phyloP scores from a whole-genome alignment of 768 basidiomycete species.

The Gloeopeniophorella convolvens region DNA sequence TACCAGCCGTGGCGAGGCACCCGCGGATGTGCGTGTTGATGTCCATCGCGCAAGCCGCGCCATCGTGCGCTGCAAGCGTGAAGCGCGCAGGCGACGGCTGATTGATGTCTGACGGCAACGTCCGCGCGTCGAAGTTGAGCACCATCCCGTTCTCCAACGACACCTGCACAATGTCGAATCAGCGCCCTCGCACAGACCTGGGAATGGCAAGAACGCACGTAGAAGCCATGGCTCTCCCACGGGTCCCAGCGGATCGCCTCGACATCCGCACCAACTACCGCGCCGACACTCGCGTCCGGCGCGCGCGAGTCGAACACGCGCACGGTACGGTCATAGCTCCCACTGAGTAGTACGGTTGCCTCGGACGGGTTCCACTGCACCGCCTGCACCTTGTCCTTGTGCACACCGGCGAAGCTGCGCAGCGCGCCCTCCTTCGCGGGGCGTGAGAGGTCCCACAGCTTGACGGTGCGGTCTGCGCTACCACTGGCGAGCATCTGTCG shows the following conservation, averaged over 20 bases:
- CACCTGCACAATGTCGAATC: constrained; percentile 44
- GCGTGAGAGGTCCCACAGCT: constrained; percentile 91
- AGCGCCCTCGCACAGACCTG: not conserved
- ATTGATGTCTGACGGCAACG: constrained; percentile 63
- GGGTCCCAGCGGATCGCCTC: constrained; percentile 96
- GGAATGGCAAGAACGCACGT: constrained; percentile 44
- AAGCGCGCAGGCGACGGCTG: constrained; percentile 67
- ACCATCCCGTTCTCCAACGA: constrained; percentile 93
- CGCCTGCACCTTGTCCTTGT: constrained; percentile 92
- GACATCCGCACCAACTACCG: constrained; percentile 83
- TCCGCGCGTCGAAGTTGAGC: constrained; percentile 86
- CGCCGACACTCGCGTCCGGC: constrained; percentile 76
- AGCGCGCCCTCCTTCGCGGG: constrained; percentile 61
- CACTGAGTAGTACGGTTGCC: constrained; percentile 85
- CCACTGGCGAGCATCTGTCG: constrained; percentile 89
- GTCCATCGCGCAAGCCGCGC: constrained; percentile 82
- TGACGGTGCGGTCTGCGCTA: constrained; percentile 92
- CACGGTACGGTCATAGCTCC: constrained; percentile 94
- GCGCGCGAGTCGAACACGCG: constrained; percentile 88
- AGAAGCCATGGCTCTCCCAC: constrained; percentile 83
- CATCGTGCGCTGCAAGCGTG: constrained; percentile 91
- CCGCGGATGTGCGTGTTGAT: constrained; percentile 87
- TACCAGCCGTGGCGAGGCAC: constrained; percentile 89
- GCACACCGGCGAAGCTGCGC: constrained; percentile 72
- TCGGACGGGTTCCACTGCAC: constrained; percentile 93